These are phyloP conservation scores for carrot (Daucus carota) DNA, from an alignment of 129 eudicot species.

Conservation along the genomic window DH1_v3.0 NC_030387.2:40997001-40997500, in stretches of 20 bases:
- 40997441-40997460: too few species aligned
- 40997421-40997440: too few species aligned
- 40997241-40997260: slow-evolving; percentile 70
- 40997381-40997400: too few species aligned
- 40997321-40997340: too few species aligned
- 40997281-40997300: too few species aligned
- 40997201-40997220: slow-evolving; percentile 20
- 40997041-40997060: neutral
- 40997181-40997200: neutral
- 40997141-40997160: neutral
- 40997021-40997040: too few species aligned
- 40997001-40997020: too few species aligned
- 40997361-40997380: too few species aligned
- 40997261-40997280: slow-evolving; percentile 32
- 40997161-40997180: neutral
- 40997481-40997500: slow-evolving; percentile 47
- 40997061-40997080: neutral
- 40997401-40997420: too few species aligned
- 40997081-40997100: neutral
- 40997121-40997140: neutral
- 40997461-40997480: neutral
- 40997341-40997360: too few species aligned
- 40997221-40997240: slow-evolving; percentile 52
- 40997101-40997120: neutral
- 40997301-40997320: too few species aligned